Conservation (phyloP, 495 filamentous ascomycete genomes). For the Usnea hakonensis region DNA sequence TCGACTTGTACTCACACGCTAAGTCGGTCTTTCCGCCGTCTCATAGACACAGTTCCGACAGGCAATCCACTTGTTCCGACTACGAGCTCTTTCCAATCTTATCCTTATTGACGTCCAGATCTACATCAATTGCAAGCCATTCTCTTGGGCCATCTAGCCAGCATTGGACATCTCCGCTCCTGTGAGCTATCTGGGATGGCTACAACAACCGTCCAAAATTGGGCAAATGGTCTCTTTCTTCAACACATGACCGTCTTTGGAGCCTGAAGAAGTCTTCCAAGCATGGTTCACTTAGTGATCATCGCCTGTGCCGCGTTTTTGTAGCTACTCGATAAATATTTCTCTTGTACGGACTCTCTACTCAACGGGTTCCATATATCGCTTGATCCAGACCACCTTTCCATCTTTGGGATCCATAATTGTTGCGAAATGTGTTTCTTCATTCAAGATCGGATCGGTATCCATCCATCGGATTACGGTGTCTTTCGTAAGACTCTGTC, state of each 20-base stretch:
- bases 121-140: not conserved
- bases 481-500: constrained; percentile 2
- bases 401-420: constrained; percentile 46
- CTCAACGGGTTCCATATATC: constrained; percentile 24
- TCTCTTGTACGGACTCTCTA: not conserved
- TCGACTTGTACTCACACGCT: not conserved
- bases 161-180: not conserved
- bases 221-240: not conserved
- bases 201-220: not conserved
- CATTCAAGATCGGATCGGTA: constrained; percentile 43
- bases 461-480: constrained; percentile 38
- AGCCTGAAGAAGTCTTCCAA: not conserved
- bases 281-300: not conserved
- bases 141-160: not conserved
- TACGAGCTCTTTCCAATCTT: not conserved
- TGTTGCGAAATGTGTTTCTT: constrained; percentile 45
- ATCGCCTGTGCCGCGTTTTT: not conserved
- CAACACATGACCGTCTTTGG: not conserved
- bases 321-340: not conserved
- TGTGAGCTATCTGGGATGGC: not conserved
- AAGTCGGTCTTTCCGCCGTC: not conserved
- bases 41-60: not conserved
- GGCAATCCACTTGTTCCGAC: not conserved
- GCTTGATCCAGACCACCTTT: constrained; percentile 35
- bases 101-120: not conserved